phyloP scores from a whole-genome alignment of 768 basidiomycete genomes.

The Lactarius evosmus region DNA sequence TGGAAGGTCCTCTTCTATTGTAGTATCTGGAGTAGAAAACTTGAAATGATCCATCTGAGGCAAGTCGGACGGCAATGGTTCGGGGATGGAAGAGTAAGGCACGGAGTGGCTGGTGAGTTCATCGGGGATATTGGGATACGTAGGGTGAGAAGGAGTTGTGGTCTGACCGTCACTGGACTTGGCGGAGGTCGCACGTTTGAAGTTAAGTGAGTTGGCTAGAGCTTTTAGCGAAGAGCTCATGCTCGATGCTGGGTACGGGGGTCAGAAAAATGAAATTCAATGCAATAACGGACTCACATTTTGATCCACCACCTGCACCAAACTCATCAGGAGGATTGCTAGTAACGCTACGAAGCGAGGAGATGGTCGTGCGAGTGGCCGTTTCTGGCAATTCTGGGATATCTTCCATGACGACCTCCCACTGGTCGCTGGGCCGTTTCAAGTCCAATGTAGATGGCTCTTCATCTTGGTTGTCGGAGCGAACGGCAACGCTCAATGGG shows the following conservation, averaged over 20 bases:
- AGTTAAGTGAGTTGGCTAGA: conserved; percentile 70
- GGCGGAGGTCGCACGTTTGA: conserved; percentile 50
- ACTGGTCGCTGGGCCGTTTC: conserved; percentile 70
- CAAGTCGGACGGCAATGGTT: conserved; percentile 25
- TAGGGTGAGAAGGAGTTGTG: conserved; percentile 36
- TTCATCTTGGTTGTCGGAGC: conserved; percentile 44
- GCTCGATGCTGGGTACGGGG: conserved; percentile 44
- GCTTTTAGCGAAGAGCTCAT: conserved; percentile 73
- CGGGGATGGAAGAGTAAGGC: conserved; percentile 27
- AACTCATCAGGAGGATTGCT: conserved; percentile 57
- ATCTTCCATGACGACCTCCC: conserved; percentile 85
- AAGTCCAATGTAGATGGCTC: conserved; percentile 21
- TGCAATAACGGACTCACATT: conserved; percentile 40
- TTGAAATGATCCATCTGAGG: conserved; percentile 52
- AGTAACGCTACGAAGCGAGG: conserved; percentile 43
- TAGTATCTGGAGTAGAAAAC: conserved; percentile 38
- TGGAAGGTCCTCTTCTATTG: conserved; percentile 48
- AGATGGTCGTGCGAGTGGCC: conserved; percentile 46
- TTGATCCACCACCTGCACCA: conserved; percentile 58
- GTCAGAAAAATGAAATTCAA: not conserved
- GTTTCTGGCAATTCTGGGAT: conserved; percentile 65
- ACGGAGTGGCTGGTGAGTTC: conserved; percentile 23
- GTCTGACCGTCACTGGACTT: conserved; percentile 30
- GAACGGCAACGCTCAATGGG: conserved; percentile 48
- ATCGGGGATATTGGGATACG: conserved; percentile 31